A percentile compares a stretch with the other conserved stretches of the same genome.
These are phyloP conservation scores for Trebouxia sp. DNA, from an alignment of 139 green algal species.

Conservation along the genomic window DNA sequence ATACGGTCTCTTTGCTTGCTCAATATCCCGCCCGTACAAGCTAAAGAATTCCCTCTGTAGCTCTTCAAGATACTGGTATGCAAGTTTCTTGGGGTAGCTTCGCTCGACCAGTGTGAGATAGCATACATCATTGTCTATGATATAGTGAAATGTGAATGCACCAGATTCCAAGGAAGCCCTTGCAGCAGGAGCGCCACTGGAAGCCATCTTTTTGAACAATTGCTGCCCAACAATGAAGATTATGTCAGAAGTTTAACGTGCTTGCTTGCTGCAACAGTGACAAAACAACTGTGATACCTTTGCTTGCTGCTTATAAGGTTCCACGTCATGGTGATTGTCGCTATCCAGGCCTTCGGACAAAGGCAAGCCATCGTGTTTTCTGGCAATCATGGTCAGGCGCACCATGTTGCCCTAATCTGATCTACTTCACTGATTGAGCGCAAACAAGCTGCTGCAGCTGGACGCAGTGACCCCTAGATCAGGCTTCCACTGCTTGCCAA, in stretches of 20 bases:
- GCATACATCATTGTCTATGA: slow-evolving; percentile 84
- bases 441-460: too few species aligned
- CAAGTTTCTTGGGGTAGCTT: slow-evolving; percentile 96
- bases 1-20: slow-evolving; percentile 90
- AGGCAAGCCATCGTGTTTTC: slow-evolving; percentile 88
- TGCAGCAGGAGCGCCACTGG: slow-evolving; percentile 40
- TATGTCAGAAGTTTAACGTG: neutral
- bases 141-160: slow-evolving; percentile 83
- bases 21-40: slow-evolving; percentile 87
- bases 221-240: slow-evolving; percentile 33
- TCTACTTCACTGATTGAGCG: too few species aligned
- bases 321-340: slow-evolving; percentile 86
- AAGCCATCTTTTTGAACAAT: slow-evolving; percentile 56
- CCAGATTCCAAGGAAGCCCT: slow-evolving; percentile 84
- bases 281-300: slow-evolving; percentile 69
- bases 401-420: slow-evolving; percentile 88
- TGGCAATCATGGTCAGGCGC: slow-evolving; percentile 91
- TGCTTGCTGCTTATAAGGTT: slow-evolving; percentile 92
- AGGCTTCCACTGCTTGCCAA: too few species aligned
- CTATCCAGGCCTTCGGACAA: slow-evolving; percentile 95
- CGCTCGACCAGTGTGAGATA: slow-evolving; percentile 94
- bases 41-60: slow-evolving; percentile 90
- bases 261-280: neutral
- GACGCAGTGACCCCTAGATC: too few species aligned
- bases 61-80: slow-evolving; percentile 99